Percentiles rank a stretch among this genome's conserved stretches.
Evolutionary conservation across 169 alveolate genomes (phyloP).

Genomic region (Plasmodium falciparum): DNA sequence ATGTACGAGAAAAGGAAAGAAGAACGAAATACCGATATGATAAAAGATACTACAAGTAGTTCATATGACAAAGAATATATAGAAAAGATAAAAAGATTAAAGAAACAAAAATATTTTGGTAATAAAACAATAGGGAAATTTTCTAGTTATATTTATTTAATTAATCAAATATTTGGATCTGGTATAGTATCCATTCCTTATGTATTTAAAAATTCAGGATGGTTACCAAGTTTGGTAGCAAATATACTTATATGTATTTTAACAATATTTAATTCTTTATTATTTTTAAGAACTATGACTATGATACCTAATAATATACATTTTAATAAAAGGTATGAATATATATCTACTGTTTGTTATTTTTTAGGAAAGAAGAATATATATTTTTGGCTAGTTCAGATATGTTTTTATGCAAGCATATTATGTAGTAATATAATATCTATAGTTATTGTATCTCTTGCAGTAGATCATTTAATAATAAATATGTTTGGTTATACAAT

Average conservation of each 20-base stretch:
- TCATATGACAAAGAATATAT: slow-evolving; percentile 50
- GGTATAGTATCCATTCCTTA: slow-evolving; percentile 85
- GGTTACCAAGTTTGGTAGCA: slow-evolving; percentile 80
- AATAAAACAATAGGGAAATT: slow-evolving; percentile 63
- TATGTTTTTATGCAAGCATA: slow-evolving; percentile 81
- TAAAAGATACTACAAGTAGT: background rate
- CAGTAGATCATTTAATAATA: slow-evolving; percentile 81
- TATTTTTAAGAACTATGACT: slow-evolving; percentile 85
- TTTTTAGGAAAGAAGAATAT: slow-evolving; percentile 80
- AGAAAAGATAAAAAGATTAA: slow-evolving; percentile 48
- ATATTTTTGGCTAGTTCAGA: slow-evolving; percentile 78
- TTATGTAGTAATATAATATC: slow-evolving; percentile 79
- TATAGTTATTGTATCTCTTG: slow-evolving; percentile 81
- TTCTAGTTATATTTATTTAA: slow-evolving; percentile 62
- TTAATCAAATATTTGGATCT: slow-evolving; percentile 75
- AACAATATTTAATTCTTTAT: slow-evolving; percentile 80
- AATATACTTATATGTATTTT: slow-evolving; percentile 78
- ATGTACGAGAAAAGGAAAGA: background rate
- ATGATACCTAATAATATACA: slow-evolving; percentile 86
- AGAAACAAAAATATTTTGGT: slow-evolving; percentile 67
- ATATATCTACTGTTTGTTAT: slow-evolving; percentile 82
- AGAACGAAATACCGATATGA: background rate
- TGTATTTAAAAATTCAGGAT: slow-evolving; percentile 80
- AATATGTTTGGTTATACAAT: slow-evolving; percentile 81
- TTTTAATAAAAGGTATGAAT: slow-evolving; percentile 86